A percentile compares a stretch with the other conserved stretches of the same genome.
Conservation (phyloP, 805 yeast species). For the Candida endomychidarum region DNA sequence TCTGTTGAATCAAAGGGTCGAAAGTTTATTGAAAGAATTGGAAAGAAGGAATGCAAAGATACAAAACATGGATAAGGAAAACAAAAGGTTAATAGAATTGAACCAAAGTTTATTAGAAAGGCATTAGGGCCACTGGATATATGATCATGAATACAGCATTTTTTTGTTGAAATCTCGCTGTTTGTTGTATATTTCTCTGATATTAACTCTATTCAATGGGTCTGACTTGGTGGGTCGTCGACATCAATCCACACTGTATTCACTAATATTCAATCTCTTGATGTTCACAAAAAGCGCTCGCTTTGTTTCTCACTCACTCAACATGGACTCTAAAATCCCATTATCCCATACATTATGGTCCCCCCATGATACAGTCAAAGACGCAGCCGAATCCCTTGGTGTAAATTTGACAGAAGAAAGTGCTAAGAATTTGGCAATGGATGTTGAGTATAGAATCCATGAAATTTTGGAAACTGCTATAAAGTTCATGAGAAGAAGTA, state of each 20-base stretch:
- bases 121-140: not conserved
- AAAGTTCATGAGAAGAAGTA: constrained; percentile 93
- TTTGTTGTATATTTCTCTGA: no score
- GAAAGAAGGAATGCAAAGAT: constrained; percentile 21
- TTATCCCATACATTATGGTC: constrained; percentile 94
- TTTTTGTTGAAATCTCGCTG: no score
- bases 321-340: constrained; percentile 44
- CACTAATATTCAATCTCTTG: no score
- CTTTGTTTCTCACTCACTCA: not conserved
- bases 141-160: not conserved
- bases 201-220: no score
- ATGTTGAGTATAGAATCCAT: constrained; percentile 95
- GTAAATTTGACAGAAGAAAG: constrained; percentile 86
- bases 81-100: constrained; percentile 30
- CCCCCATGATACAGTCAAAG: constrained; percentile 93
- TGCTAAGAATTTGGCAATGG: constrained; percentile 95
- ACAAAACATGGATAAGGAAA: constrained; percentile 25
- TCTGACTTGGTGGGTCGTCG: no score
- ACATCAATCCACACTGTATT: no score
- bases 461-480: constrained; percentile 94
- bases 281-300: no score
- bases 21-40: constrained; percentile 23
- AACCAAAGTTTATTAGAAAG: constrained; percentile 26
- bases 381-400: constrained; percentile 92
- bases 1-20: constrained; percentile 19